A percentile compares a stretch with the other conserved stretches of the same genome.
Conservation (phyloP, 225 moss, liverwort and hornwort species). For the Anthoceros angustus region DNA sequence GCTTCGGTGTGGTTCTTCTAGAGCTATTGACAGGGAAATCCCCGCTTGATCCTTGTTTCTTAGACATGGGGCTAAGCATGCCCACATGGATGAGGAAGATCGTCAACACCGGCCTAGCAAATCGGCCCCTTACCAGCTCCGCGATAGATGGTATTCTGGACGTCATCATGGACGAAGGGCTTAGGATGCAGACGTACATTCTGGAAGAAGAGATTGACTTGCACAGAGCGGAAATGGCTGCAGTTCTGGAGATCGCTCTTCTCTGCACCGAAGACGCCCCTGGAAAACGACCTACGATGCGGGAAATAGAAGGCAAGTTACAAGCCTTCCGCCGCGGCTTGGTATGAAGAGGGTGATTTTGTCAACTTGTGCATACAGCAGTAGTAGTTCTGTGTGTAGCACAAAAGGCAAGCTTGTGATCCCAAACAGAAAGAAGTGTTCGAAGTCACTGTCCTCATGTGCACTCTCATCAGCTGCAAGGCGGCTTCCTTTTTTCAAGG, state of each 20-base stretch:
- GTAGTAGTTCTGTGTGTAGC: too few relatives aligned
- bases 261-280: slow-evolving; percentile 12
- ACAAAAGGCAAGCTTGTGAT: too few relatives aligned
- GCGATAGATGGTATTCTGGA: slow-evolving; percentile 5
- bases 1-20: slow-evolving; percentile 22
- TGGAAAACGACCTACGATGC: slow-evolving; percentile 13
- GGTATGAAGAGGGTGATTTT: background rate
- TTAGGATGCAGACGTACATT: slow-evolving; percentile 5
- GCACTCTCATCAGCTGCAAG: too few relatives aligned
- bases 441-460: too few relatives aligned
- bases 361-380: background rate
- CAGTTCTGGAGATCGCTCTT: slow-evolving; percentile 10
- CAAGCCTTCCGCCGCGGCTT: background rate
- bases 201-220: slow-evolving; percentile 6
- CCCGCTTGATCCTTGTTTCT: slow-evolving; percentile 13
- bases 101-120: slow-evolving; percentile 8
- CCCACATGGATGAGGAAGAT: slow-evolving; percentile 12
- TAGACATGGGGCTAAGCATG: slow-evolving; percentile 11
- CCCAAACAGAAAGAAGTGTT: too few relatives aligned
- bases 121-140: slow-evolving; percentile 4
- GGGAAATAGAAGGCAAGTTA: slow-evolving; percentile 10
- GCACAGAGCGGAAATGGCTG: slow-evolving; percentile 5
- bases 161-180: background rate
- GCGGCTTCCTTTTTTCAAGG: too few relatives aligned
- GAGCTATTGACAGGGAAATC: slow-evolving; percentile 22